Base-by-base conservation (phyloP, 805 yeast genomes). In the Pichia kluyveri region DNA sequence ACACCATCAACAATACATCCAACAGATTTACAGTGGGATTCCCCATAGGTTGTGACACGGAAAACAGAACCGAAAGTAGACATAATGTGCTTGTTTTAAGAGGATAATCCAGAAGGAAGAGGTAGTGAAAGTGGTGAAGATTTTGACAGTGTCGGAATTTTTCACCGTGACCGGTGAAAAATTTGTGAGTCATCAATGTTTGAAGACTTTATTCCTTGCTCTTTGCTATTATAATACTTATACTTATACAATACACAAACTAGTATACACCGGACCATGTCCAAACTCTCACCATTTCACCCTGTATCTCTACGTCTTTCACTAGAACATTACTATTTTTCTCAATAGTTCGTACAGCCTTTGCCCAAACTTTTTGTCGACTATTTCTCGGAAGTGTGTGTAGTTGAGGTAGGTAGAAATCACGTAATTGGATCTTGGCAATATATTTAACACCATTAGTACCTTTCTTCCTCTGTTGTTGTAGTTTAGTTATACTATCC, bases 1-100 rank as follows among this genome's bases (percentile, higher is more conserved):
- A 89, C 93, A 50, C 99, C 99, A 58, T 93, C 99, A 38, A 93
- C 96, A 52, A 93, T 93, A 69, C 98, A 93, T 32, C 99, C 99
- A 40, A 93, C 99, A 10, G 96, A 86, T 60, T 81, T 85, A 72
- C 99, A 93, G 71, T 93, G 99, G 9, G 96, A 88, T 66, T 93
- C 99, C 56, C 99, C 99, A 73, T 89, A 91, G 31, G 99, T 91
- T 54, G 98, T 91, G 56, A 91, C 98, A 51, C 70, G 66, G 62
- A 76, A 77, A 43, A 73, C 53, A 11, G 72, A 71, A 48, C 93
- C 93, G 60, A 84, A 85, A 8, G 87, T 73, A 41, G 90, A 83
- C 93, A 84, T 84, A n/a, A 30, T 54, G 4, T 17, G 4, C 31
- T 39, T 7, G 9, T 28, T 18, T 10, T 5, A 23, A 23, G 26